Evolutionary conservation across 495 filamentous ascomycete species (phyloP), one percentile per base, ranked within the genome.

Genomic region (Choiromyces venosus): DNA sequence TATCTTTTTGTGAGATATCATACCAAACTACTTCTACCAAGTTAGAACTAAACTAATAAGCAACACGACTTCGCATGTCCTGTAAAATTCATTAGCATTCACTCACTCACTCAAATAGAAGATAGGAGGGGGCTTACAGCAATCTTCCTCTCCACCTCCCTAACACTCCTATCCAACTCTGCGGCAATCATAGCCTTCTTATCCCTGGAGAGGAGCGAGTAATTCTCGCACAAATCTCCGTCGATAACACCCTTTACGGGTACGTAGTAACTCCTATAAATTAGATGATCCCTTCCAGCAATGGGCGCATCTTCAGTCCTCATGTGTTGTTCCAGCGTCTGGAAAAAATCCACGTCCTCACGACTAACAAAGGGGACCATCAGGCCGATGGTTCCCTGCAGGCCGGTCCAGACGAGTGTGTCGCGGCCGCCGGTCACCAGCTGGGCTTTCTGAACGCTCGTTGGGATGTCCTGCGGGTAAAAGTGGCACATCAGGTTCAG

Each of bases 301-400:
- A 97, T 85, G 18, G 93, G 92, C 33, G 93, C 87, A 76, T 97
- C 91, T 76, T 97, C 93, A 25, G 85, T 86, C 66, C 93, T 87
- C 83, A 99, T 84, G 74, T 95, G 90, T 78, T 90, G 90, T 82
- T 98, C 95, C 39, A 98, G 85, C 46, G 88, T 93, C 82, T 97
- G 93, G 86, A 99, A 98, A 83, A 98, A 97, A 83, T 97, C 94
- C 56, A 96, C 92, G 80, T 98, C 94, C 78, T 97, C 94, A 36
- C 95, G 89, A 73, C 89, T 90, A 25, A 91, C 84, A 78, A 99
- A 97, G 0, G 96, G 96, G 61, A 97, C 90, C 44, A 98, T 84
- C 46, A 97, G 91, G 36, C 96, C 96, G 25, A 99, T 87, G 0
- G 94, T 97, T 65, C 96, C 96, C 78, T 97, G 93, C 44, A 99